Evolutionary conservation across 23 red algal genomes (phyloP).

Genomic region (Agarophyton chilense): DNA sequence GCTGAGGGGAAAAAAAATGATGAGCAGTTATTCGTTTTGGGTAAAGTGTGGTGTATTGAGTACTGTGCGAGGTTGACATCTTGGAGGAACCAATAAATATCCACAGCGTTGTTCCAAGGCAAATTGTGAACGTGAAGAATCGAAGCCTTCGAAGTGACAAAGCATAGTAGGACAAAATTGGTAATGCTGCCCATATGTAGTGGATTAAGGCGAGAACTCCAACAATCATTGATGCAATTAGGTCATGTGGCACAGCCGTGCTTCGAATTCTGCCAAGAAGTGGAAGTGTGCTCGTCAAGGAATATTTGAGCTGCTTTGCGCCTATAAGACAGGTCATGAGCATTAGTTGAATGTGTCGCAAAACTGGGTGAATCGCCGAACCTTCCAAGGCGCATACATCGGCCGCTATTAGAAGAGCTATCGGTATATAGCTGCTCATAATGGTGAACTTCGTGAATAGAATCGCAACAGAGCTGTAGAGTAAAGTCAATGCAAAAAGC

Average conservation of each 20-base stretch:
- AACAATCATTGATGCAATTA: conserved; percentile 53
- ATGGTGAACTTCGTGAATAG: conserved; percentile 6
- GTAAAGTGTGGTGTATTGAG: not conserved
- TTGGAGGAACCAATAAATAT: not conserved
- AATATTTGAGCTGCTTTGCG: not conserved
- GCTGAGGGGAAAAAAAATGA: conserved; percentile 54
- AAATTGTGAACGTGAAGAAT: not conserved
- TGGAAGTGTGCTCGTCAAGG: conserved; percentile 28
- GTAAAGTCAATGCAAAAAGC: conserved; percentile 42
- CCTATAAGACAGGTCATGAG: not conserved
- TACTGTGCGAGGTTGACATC: not conserved
- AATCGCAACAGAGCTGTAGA: not conserved
- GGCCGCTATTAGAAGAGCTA: not conserved
- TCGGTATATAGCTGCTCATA: conserved; percentile 68
- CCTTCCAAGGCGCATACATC: conserved; percentile 48
- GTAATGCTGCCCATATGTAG: conserved; percentile 23
- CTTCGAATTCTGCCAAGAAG: conserved; percentile 36
- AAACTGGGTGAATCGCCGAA: conserved; percentile 1
- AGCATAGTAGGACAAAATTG: conserved; percentile 36
- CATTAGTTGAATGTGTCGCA: conserved; percentile 36
- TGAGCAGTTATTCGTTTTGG: conserved; percentile 51
- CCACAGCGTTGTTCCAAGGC: not conserved
- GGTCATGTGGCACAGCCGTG: conserved; percentile 43
- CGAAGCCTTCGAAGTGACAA: conserved; percentile 15
- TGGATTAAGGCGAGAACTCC: conserved; percentile 23